Evolutionary conservation across 805 yeast genomes (phyloP).

Genomic region (Schwanniomyces vanrijiae): DNA sequence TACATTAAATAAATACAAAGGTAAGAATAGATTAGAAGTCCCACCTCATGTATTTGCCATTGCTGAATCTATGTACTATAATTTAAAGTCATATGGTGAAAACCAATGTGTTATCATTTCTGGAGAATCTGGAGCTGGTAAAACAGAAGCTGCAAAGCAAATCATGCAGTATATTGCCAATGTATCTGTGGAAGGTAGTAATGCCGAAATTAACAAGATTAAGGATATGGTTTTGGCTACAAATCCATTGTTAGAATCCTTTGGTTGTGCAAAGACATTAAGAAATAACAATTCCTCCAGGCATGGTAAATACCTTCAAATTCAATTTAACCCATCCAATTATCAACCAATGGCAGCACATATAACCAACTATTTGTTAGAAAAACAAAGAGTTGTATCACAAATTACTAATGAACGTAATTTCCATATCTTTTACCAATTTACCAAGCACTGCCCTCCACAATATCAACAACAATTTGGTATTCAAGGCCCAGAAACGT

Average conservation of each 20-base stretch:
- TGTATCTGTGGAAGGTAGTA: constrained; percentile 66
- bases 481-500: constrained; percentile 91
- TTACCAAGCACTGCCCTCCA: constrained; percentile 87
- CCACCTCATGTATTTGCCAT: constrained; percentile 98
- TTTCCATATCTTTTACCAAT: constrained; percentile 95
- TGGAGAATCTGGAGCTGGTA: constrained; percentile 98
- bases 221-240: constrained; percentile 98
- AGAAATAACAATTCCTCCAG: constrained; percentile 88
- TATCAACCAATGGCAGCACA: constrained; percentile 94
- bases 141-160: constrained; percentile 96
- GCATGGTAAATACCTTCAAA: constrained; percentile 92
- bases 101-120: constrained; percentile 96
- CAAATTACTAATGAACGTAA: constrained; percentile 92
- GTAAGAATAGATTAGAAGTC: constrained; percentile 91
- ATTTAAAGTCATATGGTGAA: constrained; percentile 90
- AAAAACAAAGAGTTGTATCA: constrained; percentile 95
- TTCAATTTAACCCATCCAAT: constrained; percentile 67
- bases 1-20: constrained; percentile 73
- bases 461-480: constrained; percentile 82
- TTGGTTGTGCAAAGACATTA: constrained; percentile 91
- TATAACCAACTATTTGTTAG: constrained; percentile 90
- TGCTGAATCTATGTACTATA: constrained; percentile 95
- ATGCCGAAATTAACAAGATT: constrained; percentile 75
- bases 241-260: constrained; percentile 85
- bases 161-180: constrained; percentile 96